Percentiles rank a stretch among this genome's conserved stretches.
Evolutionary conservation across 2,329 filamentous ascomycete genomes (phyloP).

Genomic region (Aureobasidium sp.): DNA sequence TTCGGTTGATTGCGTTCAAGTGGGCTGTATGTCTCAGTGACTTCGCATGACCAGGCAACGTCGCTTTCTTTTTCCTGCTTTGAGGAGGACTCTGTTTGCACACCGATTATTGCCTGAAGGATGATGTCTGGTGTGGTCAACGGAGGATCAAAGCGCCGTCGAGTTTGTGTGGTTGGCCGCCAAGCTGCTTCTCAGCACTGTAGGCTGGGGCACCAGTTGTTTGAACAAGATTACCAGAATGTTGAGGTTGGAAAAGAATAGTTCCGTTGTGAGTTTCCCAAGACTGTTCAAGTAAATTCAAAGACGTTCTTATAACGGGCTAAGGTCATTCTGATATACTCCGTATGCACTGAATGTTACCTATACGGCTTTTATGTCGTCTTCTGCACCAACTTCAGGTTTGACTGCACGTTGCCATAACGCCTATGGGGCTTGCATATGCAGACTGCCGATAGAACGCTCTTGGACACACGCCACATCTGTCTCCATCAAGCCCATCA

Average conservation of each 20-base stretch:
- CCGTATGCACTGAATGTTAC: not conserved
- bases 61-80: constrained; percentile 10
- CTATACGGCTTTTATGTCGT: constrained; percentile 7
- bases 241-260: not conserved
- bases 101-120: constrained; percentile 7
- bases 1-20: constrained; percentile 11
- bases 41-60: constrained; percentile 11
- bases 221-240: not conserved
- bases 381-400: constrained; percentile 1
- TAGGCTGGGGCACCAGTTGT: not conserved
- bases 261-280: not conserved
- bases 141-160: constrained; percentile 6
- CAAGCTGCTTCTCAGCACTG: not conserved
- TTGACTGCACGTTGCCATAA: constrained; percentile 11
- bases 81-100: constrained; percentile 2
- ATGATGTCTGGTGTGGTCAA: not conserved
- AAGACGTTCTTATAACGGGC: not conserved
- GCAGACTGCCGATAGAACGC: constrained; percentile 4
- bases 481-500: not conserved
- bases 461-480: constrained; percentile 8
- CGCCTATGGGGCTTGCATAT: constrained; percentile 8
- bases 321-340: constrained; percentile 6
- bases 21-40: constrained; percentile 13
- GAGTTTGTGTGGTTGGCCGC: not conserved
- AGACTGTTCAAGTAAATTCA: not conserved